These are phyloP conservation scores for Marasmius tenuissimus DNA, from an alignment of 1,284 basidiomycete species.

Conservation along the genomic window DNA sequence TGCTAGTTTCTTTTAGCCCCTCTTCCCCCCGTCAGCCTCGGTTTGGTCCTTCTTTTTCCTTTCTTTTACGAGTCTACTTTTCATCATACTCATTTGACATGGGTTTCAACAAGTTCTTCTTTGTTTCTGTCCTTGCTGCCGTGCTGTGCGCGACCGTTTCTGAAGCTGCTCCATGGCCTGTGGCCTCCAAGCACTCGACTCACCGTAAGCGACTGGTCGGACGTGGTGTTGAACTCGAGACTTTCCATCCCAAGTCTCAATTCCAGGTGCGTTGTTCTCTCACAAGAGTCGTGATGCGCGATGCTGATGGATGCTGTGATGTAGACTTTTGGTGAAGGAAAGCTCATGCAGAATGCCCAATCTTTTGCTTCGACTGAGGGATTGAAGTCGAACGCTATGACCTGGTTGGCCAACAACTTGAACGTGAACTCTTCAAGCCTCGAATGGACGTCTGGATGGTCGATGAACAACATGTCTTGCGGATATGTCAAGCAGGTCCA, in stretches of 20 bases:
- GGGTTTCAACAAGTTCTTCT: conserved; percentile 20
- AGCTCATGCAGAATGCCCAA: conserved; percentile 31
- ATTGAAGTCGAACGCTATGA: conserved; percentile 30
- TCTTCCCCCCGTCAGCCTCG: neutral
- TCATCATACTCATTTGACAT: neutral
- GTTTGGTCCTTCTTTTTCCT: neutral
- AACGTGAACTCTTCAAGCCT: conserved; percentile 26
- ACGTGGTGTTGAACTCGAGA: conserved; percentile 32
- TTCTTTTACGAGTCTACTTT: neutral
- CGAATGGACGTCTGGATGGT: conserved; percentile 34
- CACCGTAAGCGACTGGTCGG: conserved; percentile 30
- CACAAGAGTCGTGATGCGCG: neutral
- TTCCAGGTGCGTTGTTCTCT: conserved; percentile 31
- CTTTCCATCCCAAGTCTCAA: conserved; percentile 40
- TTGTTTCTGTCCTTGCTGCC: conserved; percentile 19
- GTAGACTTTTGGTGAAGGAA: conserved; percentile 45
- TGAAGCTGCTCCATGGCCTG: conserved; percentile 16
- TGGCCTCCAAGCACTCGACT: conserved; percentile 3
- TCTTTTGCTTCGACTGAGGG: conserved; percentile 24
- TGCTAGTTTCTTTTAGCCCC: neutral
- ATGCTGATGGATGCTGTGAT: neutral
- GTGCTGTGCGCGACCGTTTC: conserved; percentile 18
- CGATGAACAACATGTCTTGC: conserved; percentile 27
- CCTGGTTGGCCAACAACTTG: conserved; percentile 34
- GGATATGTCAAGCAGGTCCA: conserved; percentile 43